Evolutionary conservation across 305 asterid genomes (phyloP).

Genomic region (Plantago coronopus): DNA sequence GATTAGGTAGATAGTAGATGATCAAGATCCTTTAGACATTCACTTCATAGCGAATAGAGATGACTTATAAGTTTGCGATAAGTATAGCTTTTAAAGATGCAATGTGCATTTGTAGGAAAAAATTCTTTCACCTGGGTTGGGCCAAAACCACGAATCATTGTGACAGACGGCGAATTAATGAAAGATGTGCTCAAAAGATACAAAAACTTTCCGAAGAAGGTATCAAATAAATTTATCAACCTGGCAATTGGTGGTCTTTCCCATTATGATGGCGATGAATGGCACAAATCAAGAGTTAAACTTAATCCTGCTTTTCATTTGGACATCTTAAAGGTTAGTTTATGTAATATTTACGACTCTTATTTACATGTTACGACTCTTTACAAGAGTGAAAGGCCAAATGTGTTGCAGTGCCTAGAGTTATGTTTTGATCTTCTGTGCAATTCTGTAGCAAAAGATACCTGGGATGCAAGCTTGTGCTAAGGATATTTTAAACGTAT

Average conservation of each 20-base stretch:
- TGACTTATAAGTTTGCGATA: too few species aligned
- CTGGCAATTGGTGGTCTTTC: conserved; percentile 32
- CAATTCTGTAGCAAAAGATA: conserved; percentile 21
- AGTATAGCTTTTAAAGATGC: too few species aligned
- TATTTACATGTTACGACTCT: neutral
- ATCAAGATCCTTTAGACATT: too few species aligned
- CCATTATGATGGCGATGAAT: conserved; percentile 36
- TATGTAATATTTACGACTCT: too few species aligned
- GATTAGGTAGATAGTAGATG: too few species aligned
- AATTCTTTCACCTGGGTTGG: conserved; percentile 44
- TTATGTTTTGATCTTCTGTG: too few species aligned
- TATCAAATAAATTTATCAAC: conserved; percentile 26
- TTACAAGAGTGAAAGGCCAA: neutral
- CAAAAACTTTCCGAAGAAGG: conserved; percentile 28
- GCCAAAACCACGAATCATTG: conserved; percentile 32
- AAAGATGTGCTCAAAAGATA: conserved; percentile 35
- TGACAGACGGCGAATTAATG: conserved; percentile 37
- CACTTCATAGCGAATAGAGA: too few species aligned
- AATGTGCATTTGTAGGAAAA: conserved; percentile 29
- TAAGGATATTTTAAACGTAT: conserved; percentile 26
- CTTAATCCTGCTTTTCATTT: conserved; percentile 43
- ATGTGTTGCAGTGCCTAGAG: too few species aligned
- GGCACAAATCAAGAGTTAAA: conserved; percentile 36
- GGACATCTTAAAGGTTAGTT: conserved; percentile 47
- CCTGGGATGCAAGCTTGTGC: conserved; percentile 36